Conservation (phyloP, 1,284 basidiomycete species). For the Moniliella sp. region DNA sequence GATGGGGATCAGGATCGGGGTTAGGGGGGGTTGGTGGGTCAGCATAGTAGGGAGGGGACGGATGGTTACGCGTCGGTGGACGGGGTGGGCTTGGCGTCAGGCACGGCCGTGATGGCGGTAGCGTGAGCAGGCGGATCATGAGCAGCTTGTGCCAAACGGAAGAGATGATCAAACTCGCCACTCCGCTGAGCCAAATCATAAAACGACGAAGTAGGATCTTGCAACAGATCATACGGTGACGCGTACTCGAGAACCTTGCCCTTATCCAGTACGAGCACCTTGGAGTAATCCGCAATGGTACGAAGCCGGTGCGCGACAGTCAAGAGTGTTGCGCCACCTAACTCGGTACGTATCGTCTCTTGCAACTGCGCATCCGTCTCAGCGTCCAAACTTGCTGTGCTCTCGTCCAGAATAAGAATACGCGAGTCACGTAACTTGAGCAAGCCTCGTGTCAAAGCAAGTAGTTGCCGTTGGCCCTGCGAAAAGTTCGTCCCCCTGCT, state of each 20-base stretch:
- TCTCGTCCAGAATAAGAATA: slow-evolving; percentile 42
- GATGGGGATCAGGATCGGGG: too few relatives aligned
- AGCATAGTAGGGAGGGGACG: too few relatives aligned
- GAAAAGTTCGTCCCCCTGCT: slow-evolving; percentile 38
- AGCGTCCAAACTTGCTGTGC: slow-evolving; percentile 36
- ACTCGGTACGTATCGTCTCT: slow-evolving; percentile 36
- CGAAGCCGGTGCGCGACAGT: slow-evolving; percentile 48
- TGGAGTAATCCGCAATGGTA: slow-evolving; percentile 43
- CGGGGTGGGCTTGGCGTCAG: too few relatives aligned
- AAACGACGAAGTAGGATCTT: slow-evolving; percentile 41
- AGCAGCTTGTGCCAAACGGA: slow-evolving; percentile 34
- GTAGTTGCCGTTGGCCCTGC: slow-evolving; percentile 40
- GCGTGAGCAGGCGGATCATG: too few relatives aligned
- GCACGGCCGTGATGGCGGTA: too few relatives aligned
- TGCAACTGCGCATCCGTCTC: slow-evolving; percentile 39
- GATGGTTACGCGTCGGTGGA: too few relatives aligned
- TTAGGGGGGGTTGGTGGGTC: too few relatives aligned
- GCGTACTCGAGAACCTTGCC: slow-evolving; percentile 59
- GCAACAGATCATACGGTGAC: slow-evolving; percentile 45
- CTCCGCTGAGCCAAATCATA: slow-evolving; percentile 53
- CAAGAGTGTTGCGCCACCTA: slow-evolving; percentile 36
- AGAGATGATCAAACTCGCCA: slow-evolving; percentile 55
- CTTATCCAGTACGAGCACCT: slow-evolving; percentile 40
- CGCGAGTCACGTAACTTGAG: slow-evolving; percentile 38
- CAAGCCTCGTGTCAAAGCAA: slow-evolving; percentile 41